Conservation (phyloP, 31 red algal species). For the Odonthalia washingtoniensis region DNA sequence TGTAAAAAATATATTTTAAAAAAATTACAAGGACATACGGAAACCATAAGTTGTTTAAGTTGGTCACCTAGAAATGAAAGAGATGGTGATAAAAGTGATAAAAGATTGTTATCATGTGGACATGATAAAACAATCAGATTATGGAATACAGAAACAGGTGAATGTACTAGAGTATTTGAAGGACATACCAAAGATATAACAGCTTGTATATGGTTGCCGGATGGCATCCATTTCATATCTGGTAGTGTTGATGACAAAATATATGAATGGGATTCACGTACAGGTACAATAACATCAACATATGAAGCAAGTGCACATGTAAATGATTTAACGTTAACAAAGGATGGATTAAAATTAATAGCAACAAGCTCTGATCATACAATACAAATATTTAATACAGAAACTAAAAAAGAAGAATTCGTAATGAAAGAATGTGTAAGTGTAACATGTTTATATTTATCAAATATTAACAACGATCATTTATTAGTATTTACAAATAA, state of each 20-base stretch:
- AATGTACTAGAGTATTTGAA: constrained; percentile 64
- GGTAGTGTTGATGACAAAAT: constrained; percentile 72
- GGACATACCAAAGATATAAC: constrained; percentile 86
- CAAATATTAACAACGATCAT: constrained; percentile 44
- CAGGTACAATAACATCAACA: constrained; percentile 43
- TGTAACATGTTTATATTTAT: constrained; percentile 71
- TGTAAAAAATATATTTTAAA: too few relatives aligned
- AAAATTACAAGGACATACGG: constrained; percentile 73
- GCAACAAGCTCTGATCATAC: constrained; percentile 67
- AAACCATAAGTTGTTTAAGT: constrained; percentile 78
- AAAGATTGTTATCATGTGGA: constrained; percentile 71
- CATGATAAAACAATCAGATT: constrained; percentile 78
- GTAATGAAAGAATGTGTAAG: constrained; percentile 56
- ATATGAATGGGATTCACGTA: constrained; percentile 70
- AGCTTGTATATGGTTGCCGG: constrained; percentile 91
- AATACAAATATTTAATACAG: constrained; percentile 67
- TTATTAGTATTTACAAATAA: constrained; percentile 64
- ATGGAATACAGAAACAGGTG: constrained; percentile 84
- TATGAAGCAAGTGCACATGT: constrained; percentile 61
- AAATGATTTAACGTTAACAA: constrained; percentile 64
- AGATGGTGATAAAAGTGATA: too few relatives aligned
- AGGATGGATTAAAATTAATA: constrained; percentile 66
- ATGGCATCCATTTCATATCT: constrained; percentile 76
- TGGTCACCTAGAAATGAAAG: too few relatives aligned
- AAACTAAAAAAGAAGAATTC: constrained; percentile 47